Evolutionary conservation across 2,329 filamentous ascomycete species (phyloP).

Genomic region (Fusarium longipes): DNA sequence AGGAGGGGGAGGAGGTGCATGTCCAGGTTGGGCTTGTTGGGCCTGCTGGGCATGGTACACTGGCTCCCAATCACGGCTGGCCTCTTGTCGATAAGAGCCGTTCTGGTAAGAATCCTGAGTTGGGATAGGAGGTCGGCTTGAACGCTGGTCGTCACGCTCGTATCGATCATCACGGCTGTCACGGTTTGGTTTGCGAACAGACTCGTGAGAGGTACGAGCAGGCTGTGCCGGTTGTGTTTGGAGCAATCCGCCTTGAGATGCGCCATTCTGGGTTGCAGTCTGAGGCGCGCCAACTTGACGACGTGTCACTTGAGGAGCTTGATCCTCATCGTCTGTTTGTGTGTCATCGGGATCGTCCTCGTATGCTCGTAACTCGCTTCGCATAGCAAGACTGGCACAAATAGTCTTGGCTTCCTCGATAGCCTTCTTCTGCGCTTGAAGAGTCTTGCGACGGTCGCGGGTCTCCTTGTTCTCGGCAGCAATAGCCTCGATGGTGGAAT

Average conservation of each 20-base stretch:
- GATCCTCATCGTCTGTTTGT: slow-evolving; percentile 49
- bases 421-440: slow-evolving; percentile 61
- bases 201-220: slow-evolving; percentile 33
- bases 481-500: slow-evolving; percentile 60
- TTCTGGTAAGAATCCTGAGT: slow-evolving; percentile 38
- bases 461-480: slow-evolving; percentile 66
- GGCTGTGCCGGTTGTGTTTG: slow-evolving; percentile 24
- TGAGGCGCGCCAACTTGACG: slow-evolving; percentile 38
- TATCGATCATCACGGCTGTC: slow-evolving; percentile 43
- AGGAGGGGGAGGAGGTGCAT: slow-evolving; percentile 52
- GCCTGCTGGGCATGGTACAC: slow-evolving; percentile 41
- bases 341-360: slow-evolving; percentile 52
- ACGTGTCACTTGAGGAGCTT: slow-evolving; percentile 18
- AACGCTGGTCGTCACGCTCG: slow-evolving; percentile 38
- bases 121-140: slow-evolving; percentile 33
- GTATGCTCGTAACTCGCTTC: slow-evolving; percentile 60
- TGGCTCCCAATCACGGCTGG: slow-evolving; percentile 48
- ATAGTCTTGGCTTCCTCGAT: slow-evolving; percentile 63
- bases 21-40: slow-evolving; percentile 31
- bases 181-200: slow-evolving; percentile 36
- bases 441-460: slow-evolving; percentile 59
- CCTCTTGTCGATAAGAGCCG: slow-evolving; percentile 40
- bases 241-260: slow-evolving; percentile 30
- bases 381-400: slow-evolving; percentile 63
- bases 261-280: slow-evolving; percentile 25